These are phyloP conservation scores for Triticum aestivum DNA, from an alignment of 176 grass and related monocot genomes.

Conservation along the genomic window DNA sequence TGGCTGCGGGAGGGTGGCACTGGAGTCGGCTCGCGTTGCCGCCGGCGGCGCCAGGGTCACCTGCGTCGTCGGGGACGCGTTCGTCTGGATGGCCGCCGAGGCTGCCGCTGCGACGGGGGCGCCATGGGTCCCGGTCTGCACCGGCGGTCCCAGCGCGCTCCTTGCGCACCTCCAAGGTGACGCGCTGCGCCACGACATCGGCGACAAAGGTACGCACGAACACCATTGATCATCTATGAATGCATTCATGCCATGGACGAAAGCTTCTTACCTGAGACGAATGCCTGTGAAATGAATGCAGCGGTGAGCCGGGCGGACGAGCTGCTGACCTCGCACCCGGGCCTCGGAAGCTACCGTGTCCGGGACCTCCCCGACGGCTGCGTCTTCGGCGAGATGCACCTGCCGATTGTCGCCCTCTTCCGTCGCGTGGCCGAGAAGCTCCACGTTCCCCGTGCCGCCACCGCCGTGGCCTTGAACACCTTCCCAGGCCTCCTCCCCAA, in stretches of 20 bases:
- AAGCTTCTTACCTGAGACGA: no score
- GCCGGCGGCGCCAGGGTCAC: no score
- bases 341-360: neutral
- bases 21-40: no score
- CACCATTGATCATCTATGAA: neutral
- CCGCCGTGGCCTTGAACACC: constrained; percentile 38
- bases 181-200: no score
- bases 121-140: no score
- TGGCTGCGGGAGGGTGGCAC: neutral
- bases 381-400: constrained; percentile 14
- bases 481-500: constrained; percentile 22
- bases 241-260: neutral
- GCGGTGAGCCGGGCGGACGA: constrained; percentile 7
- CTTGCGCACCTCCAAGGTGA: no score
- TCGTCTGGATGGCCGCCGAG: no score
- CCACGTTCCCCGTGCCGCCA: neutral
- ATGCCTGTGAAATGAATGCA: neutral
- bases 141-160: no score
- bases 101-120: no score
- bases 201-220: no score
- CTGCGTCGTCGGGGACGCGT: no score
- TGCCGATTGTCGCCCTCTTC: neutral
- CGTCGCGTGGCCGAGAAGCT: constrained; percentile 24
- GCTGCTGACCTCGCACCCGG: neutral
- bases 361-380: no score